Base-by-base conservation (phyloP, 1,139 yeast species). In the Lodderomyces elongisporus region DNA sequence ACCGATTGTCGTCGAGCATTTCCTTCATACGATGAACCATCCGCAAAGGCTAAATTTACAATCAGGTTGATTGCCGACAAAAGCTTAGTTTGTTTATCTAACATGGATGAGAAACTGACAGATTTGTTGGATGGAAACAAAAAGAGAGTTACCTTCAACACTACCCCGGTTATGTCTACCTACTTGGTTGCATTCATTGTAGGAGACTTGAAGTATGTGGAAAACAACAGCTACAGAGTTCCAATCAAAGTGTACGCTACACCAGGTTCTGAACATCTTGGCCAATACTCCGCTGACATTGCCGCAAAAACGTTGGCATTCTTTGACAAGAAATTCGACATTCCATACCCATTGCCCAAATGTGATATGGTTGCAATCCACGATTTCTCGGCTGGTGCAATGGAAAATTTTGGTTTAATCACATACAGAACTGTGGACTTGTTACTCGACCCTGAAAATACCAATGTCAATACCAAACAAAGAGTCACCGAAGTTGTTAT, bases 1-100 rank as follows among this genome's bases (percentile, higher is more conserved):
- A 82, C 93, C 12, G 95, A 85, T 54, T 89, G 95, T 44, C 76
- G 96, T 49, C 72, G 89, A 46, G 95, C 95, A 3, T 85, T 87
- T 67, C 95, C 96, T 14, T 85, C 91, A 54, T 78, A 81, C 47
- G 95, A 87, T 57, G 95, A 87, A 56, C 96, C 96, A 9, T 76
- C 79, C 35, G 70, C 79, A 40, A 87, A 87, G 64, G 91, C 95
- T 10, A 73, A 80, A 30, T 87, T 85, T 52, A 78, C 78, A 39
- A 69, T 87, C 38, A 61, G 77, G 18, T 66, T 87, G 44, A 68
- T 79, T 35, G 75, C 85, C 27, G 73, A 75, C 35, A 63, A 68
- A 38, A 58, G 70, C 23, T 68, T 77, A 56, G 80, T 81, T 31
- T 85, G 81, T 35, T 69, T 87, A 48, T 79, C 91, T 32, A 87